A percentile compares a stretch with the other conserved stretches of the same genome.
phyloP scores from a whole-genome alignment of 1,284 basidiomycete species.

The Lignosus rhinocerotis region DNA sequence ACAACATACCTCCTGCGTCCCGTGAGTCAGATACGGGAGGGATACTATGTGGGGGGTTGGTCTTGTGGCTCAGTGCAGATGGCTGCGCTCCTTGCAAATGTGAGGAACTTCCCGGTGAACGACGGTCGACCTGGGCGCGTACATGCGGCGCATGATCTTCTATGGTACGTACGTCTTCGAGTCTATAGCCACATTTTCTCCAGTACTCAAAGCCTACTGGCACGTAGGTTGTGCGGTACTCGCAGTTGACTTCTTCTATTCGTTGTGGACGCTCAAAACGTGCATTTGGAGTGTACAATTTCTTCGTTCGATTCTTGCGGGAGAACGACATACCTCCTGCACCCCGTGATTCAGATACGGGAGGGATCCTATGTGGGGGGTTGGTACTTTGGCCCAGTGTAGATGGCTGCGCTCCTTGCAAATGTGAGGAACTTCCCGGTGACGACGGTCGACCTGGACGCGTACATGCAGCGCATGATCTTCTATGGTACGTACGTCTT shows the following conservation, averaged over 20 bases:
- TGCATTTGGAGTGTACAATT: slow-evolving; percentile 24
- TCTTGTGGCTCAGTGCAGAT: slow-evolving; percentile 23
- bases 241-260: no score
- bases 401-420: slow-evolving; percentile 23
- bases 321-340: slow-evolving; percentile 23
- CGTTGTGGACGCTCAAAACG: slow-evolving; percentile 11
- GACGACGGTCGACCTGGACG: background rate
- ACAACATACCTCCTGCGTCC: slow-evolving; percentile 20
- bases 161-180: background rate
- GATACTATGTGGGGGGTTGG: slow-evolving; percentile 28
- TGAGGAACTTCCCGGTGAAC: background rate
- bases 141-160: slow-evolving; percentile 1
- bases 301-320: slow-evolving; percentile 27
- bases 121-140: background rate
- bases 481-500: background rate
- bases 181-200: no score
- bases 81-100: slow-evolving; percentile 25
- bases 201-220: no score
- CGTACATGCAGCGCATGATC: slow-evolving; percentile 1
- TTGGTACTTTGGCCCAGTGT: slow-evolving; percentile 28
- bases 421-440: slow-evolving; percentile 8
- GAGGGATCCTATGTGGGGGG: slow-evolving; percentile 29
- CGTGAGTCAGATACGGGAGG: slow-evolving; percentile 22
- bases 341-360: slow-evolving; percentile 1
- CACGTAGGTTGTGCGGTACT: no score